Conservation (phyloP, 2,329 filamentous ascomycete genomes). For the Ascochyta rabiei region DNA sequence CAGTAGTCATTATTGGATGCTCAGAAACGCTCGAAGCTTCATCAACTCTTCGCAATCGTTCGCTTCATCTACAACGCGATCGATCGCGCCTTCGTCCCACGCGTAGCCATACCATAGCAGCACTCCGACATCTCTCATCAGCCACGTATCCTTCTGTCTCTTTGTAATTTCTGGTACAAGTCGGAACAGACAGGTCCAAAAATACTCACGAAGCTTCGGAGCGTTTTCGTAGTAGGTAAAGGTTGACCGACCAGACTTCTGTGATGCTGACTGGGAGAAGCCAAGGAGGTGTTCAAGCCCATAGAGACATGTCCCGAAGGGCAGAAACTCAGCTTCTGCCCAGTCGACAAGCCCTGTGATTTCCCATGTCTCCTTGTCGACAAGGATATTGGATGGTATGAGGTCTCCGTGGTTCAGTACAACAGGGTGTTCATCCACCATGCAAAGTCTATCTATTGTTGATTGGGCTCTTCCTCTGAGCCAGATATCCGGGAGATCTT, state of each 20-base stretch:
- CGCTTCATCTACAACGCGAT: constrained; percentile 61
- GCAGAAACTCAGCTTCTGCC: constrained; percentile 67
- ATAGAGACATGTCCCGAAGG: constrained; percentile 66
- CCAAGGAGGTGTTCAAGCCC: constrained; percentile 67
- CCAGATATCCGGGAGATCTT: constrained; percentile 29
- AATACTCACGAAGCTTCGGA: constrained; percentile 52
- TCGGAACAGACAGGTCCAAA: constrained; percentile 56
- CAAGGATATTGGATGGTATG: constrained; percentile 63
- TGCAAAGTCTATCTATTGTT: constrained; percentile 39
- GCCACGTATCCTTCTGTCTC: constrained; percentile 45
- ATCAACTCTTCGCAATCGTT: constrained; percentile 61
- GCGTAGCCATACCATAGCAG: constrained; percentile 69
- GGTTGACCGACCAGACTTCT: neutral
- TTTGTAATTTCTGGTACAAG: constrained; percentile 47
- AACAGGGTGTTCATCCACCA: constrained; percentile 60
- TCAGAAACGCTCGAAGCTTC: constrained; percentile 54
- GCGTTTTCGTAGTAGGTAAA: constrained; percentile 55
- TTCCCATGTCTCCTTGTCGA: constrained; percentile 52
- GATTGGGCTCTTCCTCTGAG: constrained; percentile 26
- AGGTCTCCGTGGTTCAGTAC: constrained; percentile 67
- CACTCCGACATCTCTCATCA: constrained; percentile 61
- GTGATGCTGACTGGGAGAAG: constrained; percentile 38
- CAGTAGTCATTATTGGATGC: neutral
- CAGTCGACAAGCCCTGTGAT: constrained; percentile 66
- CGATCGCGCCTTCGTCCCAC: constrained; percentile 65